Evolutionary conservation across 106 monocot species (phyloP).

Genomic region (Ottelia alismoides): DNA sequence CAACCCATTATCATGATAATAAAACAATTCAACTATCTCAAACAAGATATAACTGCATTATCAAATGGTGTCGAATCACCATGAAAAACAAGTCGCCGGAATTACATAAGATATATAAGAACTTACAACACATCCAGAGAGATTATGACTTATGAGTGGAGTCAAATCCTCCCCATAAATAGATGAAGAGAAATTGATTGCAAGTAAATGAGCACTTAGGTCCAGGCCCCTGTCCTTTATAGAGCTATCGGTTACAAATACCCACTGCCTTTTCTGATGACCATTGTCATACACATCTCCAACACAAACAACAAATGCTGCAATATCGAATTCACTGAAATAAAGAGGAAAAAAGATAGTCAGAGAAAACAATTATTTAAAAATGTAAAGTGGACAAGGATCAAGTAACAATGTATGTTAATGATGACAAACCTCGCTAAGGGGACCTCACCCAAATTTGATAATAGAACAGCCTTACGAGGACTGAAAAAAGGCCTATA

Average conservation of each 20-base stretch:
- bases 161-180: slow-evolving; percentile 29
- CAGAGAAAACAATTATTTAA: no score
- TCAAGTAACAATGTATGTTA: neutral
- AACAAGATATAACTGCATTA: no score
- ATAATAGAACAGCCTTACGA: slow-evolving; percentile 46
- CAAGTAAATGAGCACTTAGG: slow-evolving; percentile 41
- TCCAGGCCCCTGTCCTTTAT: slow-evolving; percentile 15
- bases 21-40: no score
- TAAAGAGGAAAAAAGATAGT: neutral
- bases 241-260: slow-evolving; percentile 79
- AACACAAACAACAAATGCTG: slow-evolving; percentile 64
- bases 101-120: no score
- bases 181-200: slow-evolving; percentile 52
- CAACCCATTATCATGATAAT: no score
- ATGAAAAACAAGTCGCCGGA: no score
- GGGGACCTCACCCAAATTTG: slow-evolving; percentile 63
- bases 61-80: no score
- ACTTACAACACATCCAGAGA: slow-evolving; percentile 51
- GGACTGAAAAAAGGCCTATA: slow-evolving; percentile 71
- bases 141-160: slow-evolving; percentile 28
- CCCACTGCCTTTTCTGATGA: slow-evolving; percentile 75
- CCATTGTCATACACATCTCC: slow-evolving; percentile 60
- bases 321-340: slow-evolving; percentile 89
- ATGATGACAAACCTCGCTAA: slow-evolving; percentile 40
- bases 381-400: neutral